Conservation (phyloP, 768 basidiomycete species). For the Megacollybia marginata region DNA sequence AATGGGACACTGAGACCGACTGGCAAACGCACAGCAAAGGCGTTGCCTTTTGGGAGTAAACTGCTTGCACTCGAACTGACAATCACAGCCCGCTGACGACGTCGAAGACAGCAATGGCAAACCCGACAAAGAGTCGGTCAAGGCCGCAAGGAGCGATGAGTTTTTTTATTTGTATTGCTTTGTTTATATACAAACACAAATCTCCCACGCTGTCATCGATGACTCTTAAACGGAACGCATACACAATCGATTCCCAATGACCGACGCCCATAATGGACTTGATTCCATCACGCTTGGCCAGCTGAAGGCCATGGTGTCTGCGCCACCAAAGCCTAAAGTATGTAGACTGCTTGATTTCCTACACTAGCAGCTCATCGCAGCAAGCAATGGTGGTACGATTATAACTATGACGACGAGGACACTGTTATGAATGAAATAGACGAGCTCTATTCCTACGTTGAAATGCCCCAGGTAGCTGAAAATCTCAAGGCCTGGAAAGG, state of each 20-base stretch:
- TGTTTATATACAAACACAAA: not conserved
- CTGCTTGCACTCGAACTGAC: too few species aligned
- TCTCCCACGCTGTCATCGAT: not conserved
- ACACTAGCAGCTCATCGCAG: not conserved
- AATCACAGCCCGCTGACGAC: too few species aligned
- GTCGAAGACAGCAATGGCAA: conserved; percentile 11
- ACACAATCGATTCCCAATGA: conserved; percentile 34
- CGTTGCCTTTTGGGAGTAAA: conserved; percentile 66
- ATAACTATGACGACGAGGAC: conserved; percentile 93
- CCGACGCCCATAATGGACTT: conserved; percentile 16
- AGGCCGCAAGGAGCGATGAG: conserved; percentile 13
- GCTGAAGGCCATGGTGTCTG: conserved; percentile 63
- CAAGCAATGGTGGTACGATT: conserved; percentile 86
- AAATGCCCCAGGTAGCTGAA: conserved; percentile 86
- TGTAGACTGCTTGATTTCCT: conserved; percentile 8
- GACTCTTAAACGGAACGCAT: conserved; percentile 27
- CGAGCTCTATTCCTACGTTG: conserved; percentile 96
- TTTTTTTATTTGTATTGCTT: not conserved
- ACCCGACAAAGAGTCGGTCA: conserved; percentile 13
- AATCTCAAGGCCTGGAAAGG: conserved; percentile 85
- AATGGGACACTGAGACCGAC: conserved; percentile 17
- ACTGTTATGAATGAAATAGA: conserved; percentile 94
- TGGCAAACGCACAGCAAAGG: conserved; percentile 90
- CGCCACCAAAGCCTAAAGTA: conserved; percentile 73
- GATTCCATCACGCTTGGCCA: conserved; percentile 37